Base-by-base conservation (phyloP, 139 green algal species). In the Medakamo hakoo region DNA sequence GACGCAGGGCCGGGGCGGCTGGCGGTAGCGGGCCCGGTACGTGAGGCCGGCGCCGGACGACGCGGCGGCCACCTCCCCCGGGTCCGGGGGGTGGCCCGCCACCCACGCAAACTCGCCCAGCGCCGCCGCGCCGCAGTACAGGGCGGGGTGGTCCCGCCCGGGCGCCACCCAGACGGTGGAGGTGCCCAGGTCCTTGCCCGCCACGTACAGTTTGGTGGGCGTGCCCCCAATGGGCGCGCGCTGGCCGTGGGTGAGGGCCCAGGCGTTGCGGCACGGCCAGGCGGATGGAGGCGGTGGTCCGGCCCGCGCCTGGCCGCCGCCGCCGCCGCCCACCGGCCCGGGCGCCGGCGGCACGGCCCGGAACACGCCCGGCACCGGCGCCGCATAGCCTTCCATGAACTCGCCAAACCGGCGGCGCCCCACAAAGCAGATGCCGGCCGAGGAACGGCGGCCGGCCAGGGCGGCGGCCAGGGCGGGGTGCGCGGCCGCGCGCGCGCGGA, bases 381-480 rank as follows among this genome's bases (percentile, higher is more conserved):
- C 49, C 23, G 76, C 59, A 66, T 93, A 94, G 30, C 82, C 62
- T 3, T 62, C 57, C 9, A 94, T 70, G 65, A 94, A 94, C 2
- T 80, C 68, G 40, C 63, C 78, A 69, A 93, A 94, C 58, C 76
- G 66, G 25, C 84, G 74, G 4, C 73, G 69, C 5, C 75, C 86
- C 19, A 94, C 80, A 76, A 94, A 94, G 73, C 86, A 94, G 62
- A 94, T 90, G 40, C 86, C 86, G 1, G 78, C 70, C 63, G 79
- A 89, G 71, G 70, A 82, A 58, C 75, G 75, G n/a, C 67, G 73
- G 22, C 62, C 28, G 1, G 75, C 74, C 18, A 49, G 62, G 5
- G 23, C 55, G 5, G 66, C 64, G 27, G 57, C 68, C 40, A 52
- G 40, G 40, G 9, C 40, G 9, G 40, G 40, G 40, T 52, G 40